Base-by-base conservation (phyloP, 495 filamentous ascomycete genomes). In the Hypoxylon perforatum region DNA sequence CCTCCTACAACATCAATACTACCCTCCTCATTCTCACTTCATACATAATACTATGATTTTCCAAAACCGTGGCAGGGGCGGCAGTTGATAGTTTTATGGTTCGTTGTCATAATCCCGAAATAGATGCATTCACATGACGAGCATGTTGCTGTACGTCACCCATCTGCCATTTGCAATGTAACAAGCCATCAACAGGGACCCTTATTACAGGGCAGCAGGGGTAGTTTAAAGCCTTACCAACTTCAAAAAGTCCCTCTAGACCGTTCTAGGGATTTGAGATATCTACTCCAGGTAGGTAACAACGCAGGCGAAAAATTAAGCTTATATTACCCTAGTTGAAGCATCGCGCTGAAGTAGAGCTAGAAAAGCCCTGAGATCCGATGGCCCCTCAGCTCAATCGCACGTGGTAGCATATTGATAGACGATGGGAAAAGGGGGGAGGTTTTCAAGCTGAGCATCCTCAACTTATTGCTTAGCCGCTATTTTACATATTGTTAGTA, bases 161-260 rank as follows among this genome's bases (percentile, higher is more conserved):
- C 22, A 28, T 12, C 57, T 62, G 52, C 11, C 21, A 62, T 52
- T 38, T 36, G 52, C 63, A 45, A 67, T 57, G 58, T 67, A 62
- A 61, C 64, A 6, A 61, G 30, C 47, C 45, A 67, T 50, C 28
- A 9, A 57, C 63, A 61, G 44, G 57, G 57, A 23, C 36, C 25
- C 33, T 22, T 28, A 38, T 41, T 33, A 22, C 28, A 38, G 48
- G 33, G 36, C 7, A 3, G 12, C 63, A 57, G 57, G 57, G 63
- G 56, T 61, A 47, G 36, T 49, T n/a, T 56, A 14, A 61, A 35
- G 15, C 42, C 49, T 15, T 35, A 30, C 44, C 42, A 60, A 61
- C 48, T 9, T n/a, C 25, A 44, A 42, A 54, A 66, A 66, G 38
- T 21, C 48, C 44, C 15, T 38, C 23, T 17, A 22, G 19, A 4